Evolutionary conservation across 2,329 filamentous ascomycete species (phyloP).

Genomic region (Diplodia scrobiculata): DNA sequence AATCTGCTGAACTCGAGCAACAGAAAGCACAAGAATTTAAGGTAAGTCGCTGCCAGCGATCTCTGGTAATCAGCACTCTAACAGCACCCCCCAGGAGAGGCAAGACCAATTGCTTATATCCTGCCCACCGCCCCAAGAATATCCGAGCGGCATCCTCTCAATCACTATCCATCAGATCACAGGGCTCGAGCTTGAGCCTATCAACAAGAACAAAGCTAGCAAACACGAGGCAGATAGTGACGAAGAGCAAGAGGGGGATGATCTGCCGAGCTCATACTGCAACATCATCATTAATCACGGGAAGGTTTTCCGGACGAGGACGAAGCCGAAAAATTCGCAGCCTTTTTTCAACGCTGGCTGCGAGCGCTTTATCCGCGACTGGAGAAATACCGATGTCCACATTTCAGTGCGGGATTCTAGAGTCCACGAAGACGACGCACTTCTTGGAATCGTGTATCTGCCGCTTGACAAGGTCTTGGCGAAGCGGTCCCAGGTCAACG

Average conservation of each 20-base stretch:
- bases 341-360: conserved; percentile 78
- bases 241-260: conserved; percentile 62
- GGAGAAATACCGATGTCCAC: conserved; percentile 67
- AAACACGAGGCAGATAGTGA: conserved; percentile 58
- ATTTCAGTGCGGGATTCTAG: conserved; percentile 68
- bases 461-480: conserved; percentile 64
- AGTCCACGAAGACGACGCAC: conserved; percentile 67
- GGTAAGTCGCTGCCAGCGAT: conserved; percentile 34
- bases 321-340: conserved; percentile 76
- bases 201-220: conserved; percentile 58
- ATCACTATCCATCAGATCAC: conserved; percentile 74
- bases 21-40: conserved; percentile 69
- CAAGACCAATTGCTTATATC: conserved; percentile 67
- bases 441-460: conserved; percentile 71
- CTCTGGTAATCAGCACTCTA: not conserved
- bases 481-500: conserved; percentile 65
- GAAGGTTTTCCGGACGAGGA: conserved; percentile 69
- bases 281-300: conserved; percentile 73
- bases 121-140: conserved; percentile 63
- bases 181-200: conserved; percentile 63
- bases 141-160: conserved; percentile 67
- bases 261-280: conserved; percentile 70
- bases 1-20: conserved; percentile 65
- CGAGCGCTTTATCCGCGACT: conserved; percentile 71
- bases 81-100: conserved; percentile 33